Conservation (phyloP, 306 rosid species). For the Vigna unguiculata region DNA sequence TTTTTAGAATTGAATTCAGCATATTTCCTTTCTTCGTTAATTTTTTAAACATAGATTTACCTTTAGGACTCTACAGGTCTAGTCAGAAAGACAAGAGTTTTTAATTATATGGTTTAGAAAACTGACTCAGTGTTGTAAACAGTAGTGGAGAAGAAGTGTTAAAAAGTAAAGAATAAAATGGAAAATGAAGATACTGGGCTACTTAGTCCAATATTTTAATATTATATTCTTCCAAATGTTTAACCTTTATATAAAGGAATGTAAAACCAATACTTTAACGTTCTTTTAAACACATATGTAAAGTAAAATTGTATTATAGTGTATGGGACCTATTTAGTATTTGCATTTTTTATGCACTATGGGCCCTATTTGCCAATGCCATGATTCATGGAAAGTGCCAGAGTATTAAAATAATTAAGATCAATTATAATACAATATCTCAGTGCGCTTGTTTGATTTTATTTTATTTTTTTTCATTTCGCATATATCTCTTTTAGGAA, state of each 20-base stretch:
- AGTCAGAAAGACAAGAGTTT: no score
- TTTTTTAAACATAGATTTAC: no score
- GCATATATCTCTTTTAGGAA: no score
- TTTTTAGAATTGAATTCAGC: no score
- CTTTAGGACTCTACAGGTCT: no score
- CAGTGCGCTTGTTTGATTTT: background rate
- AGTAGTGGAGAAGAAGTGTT: background rate
- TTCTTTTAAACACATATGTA: background rate
- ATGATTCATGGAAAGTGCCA: slow-evolving; percentile 15
- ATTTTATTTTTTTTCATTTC: no score
- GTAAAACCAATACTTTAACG: slow-evolving; percentile 10
- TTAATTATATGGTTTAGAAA: no score
- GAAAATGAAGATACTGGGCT: background rate
- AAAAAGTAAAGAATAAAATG: background rate
- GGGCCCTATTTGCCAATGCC: slow-evolving; percentile 5
- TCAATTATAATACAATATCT: background rate
- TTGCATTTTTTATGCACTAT: background rate
- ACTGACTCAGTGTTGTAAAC: background rate
- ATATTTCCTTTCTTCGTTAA: no score
- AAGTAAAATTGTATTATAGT: background rate
- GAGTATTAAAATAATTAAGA: background rate
- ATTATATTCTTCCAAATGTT: background rate
- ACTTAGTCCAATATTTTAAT: background rate
- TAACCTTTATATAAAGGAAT: background rate
- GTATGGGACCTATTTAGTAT: slow-evolving; percentile 17